phyloP scores from a whole-genome alignment of 1,284 basidiomycete species.

The Malassezia japonica region DNA sequence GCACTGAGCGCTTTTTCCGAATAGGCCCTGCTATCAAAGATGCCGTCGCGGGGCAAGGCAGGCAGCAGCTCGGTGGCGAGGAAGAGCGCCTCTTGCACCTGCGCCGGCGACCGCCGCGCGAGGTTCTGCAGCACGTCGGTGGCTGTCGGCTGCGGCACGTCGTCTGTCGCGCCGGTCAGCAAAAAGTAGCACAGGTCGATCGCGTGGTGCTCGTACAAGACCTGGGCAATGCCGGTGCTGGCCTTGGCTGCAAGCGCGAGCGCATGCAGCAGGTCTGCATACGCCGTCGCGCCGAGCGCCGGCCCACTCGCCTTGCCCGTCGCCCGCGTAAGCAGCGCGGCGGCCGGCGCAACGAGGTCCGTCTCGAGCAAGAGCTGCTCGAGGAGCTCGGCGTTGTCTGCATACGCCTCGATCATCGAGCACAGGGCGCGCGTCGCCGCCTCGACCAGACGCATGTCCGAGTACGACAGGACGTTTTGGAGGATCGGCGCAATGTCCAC shows the following conservation, averaged over 20 bases:
- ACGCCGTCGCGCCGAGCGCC: slow-evolving; percentile 25
- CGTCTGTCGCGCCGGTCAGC: slow-evolving; percentile 32
- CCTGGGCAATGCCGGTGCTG: slow-evolving; percentile 31
- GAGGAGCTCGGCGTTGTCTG: slow-evolving; percentile 29
- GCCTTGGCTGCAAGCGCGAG: slow-evolving; percentile 34
- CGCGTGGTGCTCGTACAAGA: slow-evolving; percentile 37
- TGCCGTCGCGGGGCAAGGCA: slow-evolving; percentile 60
- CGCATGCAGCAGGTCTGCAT: slow-evolving; percentile 40
- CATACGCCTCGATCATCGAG: slow-evolving; percentile 33
- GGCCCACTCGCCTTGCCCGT: slow-evolving; percentile 23
- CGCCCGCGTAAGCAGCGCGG: slow-evolving; percentile 32
- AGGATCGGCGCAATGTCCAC: slow-evolving; percentile 39
- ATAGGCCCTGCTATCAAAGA: slow-evolving; percentile 81
- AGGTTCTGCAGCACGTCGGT: slow-evolving; percentile 97
- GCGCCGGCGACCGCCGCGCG: slow-evolving; percentile 85
- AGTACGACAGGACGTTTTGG: slow-evolving; percentile 37
- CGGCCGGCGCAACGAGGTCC: slow-evolving; percentile 29
- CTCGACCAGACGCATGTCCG: slow-evolving; percentile 43
- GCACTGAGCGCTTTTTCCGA: slow-evolving; percentile 67
- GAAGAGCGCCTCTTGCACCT: slow-evolving; percentile 42
- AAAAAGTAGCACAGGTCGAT: slow-evolving; percentile 43
- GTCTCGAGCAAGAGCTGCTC: slow-evolving; percentile 30
- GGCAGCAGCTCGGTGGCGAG: slow-evolving; percentile 40
- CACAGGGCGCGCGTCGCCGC: slow-evolving; percentile 44
- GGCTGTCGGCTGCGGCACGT: slow-evolving; percentile 2